These are phyloP conservation scores for Fusarium sp. DNA, from an alignment of 2,329 filamentous ascomycete species.

Conservation along the genomic window DNA sequence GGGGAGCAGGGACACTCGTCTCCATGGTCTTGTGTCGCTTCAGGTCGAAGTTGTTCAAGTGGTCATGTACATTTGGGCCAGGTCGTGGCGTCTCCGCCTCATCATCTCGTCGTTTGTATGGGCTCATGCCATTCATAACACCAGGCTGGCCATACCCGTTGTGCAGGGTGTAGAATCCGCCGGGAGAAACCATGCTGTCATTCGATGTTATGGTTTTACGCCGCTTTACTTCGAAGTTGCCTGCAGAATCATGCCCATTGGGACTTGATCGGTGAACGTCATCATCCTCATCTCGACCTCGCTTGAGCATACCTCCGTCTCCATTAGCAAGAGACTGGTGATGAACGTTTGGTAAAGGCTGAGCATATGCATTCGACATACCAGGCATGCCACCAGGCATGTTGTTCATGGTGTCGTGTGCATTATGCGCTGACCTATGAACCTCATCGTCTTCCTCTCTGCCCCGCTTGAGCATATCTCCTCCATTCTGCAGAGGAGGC, in stretches of 20 bases:
- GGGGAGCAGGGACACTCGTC: slow-evolving; percentile 58
- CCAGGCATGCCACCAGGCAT: slow-evolving; percentile 63
- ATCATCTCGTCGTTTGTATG: slow-evolving; percentile 63
- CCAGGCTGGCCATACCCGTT: slow-evolving; percentile 11
- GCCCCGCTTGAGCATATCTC: slow-evolving; percentile 55
- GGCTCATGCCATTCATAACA: slow-evolving; percentile 68
- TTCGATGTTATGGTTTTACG: slow-evolving; percentile 71
- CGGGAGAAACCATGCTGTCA: slow-evolving; percentile 14
- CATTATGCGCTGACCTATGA: slow-evolving; percentile 69
- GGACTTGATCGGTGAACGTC: slow-evolving; percentile 46
- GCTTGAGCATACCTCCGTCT: slow-evolving; percentile 55
- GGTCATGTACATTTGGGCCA: slow-evolving; percentile 56
- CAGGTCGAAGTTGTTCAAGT: slow-evolving; percentile 62
- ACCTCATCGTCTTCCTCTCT: slow-evolving; percentile 69
- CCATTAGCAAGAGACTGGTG: slow-evolving; percentile 63
- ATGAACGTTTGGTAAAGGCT: slow-evolving; percentile 54
- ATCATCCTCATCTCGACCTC: slow-evolving; percentile 65
- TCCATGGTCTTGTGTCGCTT: slow-evolving; percentile 85
- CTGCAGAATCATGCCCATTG: slow-evolving; percentile 48
- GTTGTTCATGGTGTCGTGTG: slow-evolving; percentile 73
- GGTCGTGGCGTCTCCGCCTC: slow-evolving; percentile 68
- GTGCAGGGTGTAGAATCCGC: slow-evolving; percentile 19
- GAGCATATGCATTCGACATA: slow-evolving; percentile 69
- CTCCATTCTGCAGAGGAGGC: slow-evolving; percentile 67
- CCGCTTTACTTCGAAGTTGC: slow-evolving; percentile 74